These are phyloP conservation scores for Phalaenopsis hybrid DNA, from an alignment of 116 monocot genomes.

Conservation along the genomic window DNA sequence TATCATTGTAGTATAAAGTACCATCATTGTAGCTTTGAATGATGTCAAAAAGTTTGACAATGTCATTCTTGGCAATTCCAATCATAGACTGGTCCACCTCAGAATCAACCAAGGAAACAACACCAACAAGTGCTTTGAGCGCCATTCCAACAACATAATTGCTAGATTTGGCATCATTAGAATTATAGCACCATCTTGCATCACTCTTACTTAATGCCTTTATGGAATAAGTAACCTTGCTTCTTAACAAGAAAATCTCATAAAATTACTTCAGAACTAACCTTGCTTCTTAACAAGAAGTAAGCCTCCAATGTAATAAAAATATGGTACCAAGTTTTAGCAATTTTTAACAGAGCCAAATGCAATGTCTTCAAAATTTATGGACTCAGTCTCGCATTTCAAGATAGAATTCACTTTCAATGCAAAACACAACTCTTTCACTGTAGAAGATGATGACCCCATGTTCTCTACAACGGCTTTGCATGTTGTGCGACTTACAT, in stretches of 20 bases:
- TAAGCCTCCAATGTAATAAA: constrained; percentile 58
- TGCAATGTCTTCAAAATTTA: constrained; percentile 33
- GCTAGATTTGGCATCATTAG: constrained; percentile 66
- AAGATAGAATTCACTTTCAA: constrained; percentile 52
- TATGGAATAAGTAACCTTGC: not conserved
- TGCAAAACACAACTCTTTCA: constrained; percentile 56
- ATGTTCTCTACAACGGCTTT: constrained; percentile 39
- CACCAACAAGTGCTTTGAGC: constrained; percentile 80
- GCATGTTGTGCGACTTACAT: constrained; percentile 32
- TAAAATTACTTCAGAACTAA: constrained; percentile 23
- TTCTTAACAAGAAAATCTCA: constrained; percentile 22
- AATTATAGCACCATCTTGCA: constrained; percentile 85
- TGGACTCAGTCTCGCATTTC: constrained; percentile 40
- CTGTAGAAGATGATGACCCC: constrained; percentile 29
- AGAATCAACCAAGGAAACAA: constrained; percentile 55
- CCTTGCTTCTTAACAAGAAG: constrained; percentile 80
- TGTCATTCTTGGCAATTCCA: constrained; percentile 70
- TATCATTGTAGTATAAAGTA: constrained; percentile 76
- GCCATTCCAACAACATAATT: constrained; percentile 85
- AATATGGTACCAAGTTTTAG: constrained; percentile 46
- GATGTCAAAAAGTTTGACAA: constrained; percentile 80
- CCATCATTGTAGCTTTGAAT: constrained; percentile 85
- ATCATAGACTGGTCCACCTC: constrained; percentile 84
- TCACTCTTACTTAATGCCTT: constrained; percentile 93
- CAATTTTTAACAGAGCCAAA: constrained; percentile 44